phyloP scores from a whole-genome alignment of 305 asterid species.

The Solanum hybrid region DNA sequence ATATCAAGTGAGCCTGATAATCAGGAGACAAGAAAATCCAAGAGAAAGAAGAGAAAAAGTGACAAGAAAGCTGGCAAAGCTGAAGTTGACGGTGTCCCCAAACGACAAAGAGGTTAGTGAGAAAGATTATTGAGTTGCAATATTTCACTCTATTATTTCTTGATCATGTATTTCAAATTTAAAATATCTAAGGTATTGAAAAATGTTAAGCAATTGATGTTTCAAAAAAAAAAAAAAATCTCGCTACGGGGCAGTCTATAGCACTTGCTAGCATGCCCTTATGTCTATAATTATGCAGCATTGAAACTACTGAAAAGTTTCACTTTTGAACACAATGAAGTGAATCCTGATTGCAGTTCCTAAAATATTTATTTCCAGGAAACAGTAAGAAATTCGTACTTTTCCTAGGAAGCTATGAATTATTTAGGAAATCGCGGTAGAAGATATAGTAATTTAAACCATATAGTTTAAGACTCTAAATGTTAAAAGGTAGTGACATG shows the following conservation, averaged over 20 bases:
- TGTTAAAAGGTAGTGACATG: background rate
- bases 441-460: background rate
- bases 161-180: background rate
- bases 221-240: background rate
- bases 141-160: background rate
- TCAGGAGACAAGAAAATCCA: slow-evolving; percentile 18
- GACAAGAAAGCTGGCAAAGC: slow-evolving; percentile 10
- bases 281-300: background rate
- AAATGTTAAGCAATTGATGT: background rate
- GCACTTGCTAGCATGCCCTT: background rate
- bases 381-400: background rate
- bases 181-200: background rate
- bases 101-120: slow-evolving; percentile 25
- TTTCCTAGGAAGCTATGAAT: background rate
- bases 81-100: slow-evolving; percentile 12
- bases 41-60: slow-evolving; percentile 32
- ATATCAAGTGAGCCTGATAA: slow-evolving; percentile 14
- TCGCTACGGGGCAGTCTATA: background rate
- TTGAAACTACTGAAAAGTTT: background rate
- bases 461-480: background rate
- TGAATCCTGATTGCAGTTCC: background rate
- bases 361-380: background rate
- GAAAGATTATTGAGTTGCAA: background rate
- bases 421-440: background rate
- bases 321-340: background rate